Conservation (phyloP, 345 rosid species). For the Tarenaya hassleriana region DNA sequence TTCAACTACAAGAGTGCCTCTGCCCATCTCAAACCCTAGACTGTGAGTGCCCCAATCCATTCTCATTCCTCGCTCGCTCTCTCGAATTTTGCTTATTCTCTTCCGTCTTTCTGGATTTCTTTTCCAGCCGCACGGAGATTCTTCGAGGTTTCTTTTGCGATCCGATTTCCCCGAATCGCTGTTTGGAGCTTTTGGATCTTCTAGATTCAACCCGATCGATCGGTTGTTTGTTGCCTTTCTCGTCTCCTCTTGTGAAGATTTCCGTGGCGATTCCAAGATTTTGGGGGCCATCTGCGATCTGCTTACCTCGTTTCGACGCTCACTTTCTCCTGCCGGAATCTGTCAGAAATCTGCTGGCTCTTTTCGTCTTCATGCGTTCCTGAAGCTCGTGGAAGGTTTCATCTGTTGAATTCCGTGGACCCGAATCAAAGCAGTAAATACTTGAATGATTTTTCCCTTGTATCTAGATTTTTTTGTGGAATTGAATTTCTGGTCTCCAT, state of each 20-base stretch:
- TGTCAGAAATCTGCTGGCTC: slow-evolving; percentile 3
- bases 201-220: slow-evolving; percentile 12
- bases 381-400: slow-evolving; percentile 21
- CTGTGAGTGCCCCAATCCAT: slow-evolving; percentile 20
- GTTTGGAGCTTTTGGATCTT: slow-evolving; percentile 23
- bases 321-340: slow-evolving; percentile 15
- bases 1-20: too few relatives aligned
- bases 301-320: slow-evolving; percentile 4
- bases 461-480: slow-evolving; percentile 19
- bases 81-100: slow-evolving; percentile 1
- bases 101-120: background rate
- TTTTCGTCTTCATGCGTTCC: slow-evolving; percentile 13
- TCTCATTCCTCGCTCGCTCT: slow-evolving; percentile 9
- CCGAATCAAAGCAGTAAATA: slow-evolving; percentile 28
- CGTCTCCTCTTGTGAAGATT: slow-evolving; percentile 15
- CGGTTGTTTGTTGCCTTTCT: slow-evolving; percentile 4
- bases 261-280: background rate
- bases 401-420: slow-evolving; percentile 18
- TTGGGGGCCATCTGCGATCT: slow-evolving; percentile 13
- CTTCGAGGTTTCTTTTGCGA: slow-evolving; percentile 5
- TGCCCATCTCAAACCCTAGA: slow-evolving; percentile 32
- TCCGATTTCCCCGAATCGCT: background rate
- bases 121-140: slow-evolving; percentile 7
- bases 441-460: slow-evolving; percentile 19
- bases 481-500: slow-evolving; percentile 39